Base-by-base conservation (phyloP, 2,329 filamentous ascomycete genomes). In the Fusarium verrucosum region DNA sequence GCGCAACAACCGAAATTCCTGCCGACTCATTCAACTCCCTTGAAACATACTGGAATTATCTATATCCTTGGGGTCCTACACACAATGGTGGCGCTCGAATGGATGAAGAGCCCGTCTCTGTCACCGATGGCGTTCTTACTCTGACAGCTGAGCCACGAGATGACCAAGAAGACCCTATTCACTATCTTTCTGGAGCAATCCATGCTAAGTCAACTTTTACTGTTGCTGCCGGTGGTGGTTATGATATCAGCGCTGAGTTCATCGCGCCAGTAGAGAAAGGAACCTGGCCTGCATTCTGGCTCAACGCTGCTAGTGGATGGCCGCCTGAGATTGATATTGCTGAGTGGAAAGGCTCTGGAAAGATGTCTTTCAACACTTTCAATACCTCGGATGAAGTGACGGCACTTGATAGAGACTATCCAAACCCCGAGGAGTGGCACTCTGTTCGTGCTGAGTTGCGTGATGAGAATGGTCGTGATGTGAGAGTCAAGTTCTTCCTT, bases 281-380 rank as follows among this genome's bases (percentile, higher is more conserved):
- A 7, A 64, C 58, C 0, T 66, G 58, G 63, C 63, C 63, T 3
- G 63, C 63, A 16, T 67, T 66, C n/a, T 66, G 63, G 63, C 45
- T 66, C 16, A 66, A 66, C n/a, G 63, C 63, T 0, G 63, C 63
- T 0, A 64, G 49, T 0, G 63, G 63, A 10, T 66, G 63, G 63
- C 63, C 63, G 1, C 63, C 63, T 2, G 63, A 66, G 50, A 66
- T 66, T 17, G 63, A 66, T 42, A 53, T 67, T 23, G 63, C 63
- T 0, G 63, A 66, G 25, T 66, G 63, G 62, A 66, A 66, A 11
- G 63, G 63, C 10, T 50, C 35, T 10, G 63, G 63, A 2, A 66
- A 66, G 45, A 66, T 66, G 10, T 66, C 63, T 2, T 66, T 66
- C 26, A 66, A 66, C 35, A 66, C 63, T 2, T 66, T 66, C 26